Base-by-base conservation (phyloP, 441 rosid genomes). In the Biscutella auriculata region DNA sequence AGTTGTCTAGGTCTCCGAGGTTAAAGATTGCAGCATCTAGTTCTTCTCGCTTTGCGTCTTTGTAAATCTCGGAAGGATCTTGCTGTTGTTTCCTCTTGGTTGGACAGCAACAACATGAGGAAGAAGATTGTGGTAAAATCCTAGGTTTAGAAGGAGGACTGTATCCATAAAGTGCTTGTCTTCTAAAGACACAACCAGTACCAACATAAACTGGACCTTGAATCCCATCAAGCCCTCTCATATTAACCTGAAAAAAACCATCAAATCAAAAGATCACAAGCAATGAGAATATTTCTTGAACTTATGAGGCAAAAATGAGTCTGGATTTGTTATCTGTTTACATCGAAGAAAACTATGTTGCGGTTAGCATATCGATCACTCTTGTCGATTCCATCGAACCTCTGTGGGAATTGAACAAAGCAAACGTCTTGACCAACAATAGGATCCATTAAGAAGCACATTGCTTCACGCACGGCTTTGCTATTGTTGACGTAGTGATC, bases 21-120 rank as follows among this genome's bases (percentile, higher is more conserved):
- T 88, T 92, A 67, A 92, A 92, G 72, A 92, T 92, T 19, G 95
- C 97, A 21, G 97, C 84, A 71, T 86, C 81, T 2, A 92, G 82
- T 42, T 92, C 98, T 71, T 92, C 87, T 41, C 87, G 63, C 74
- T 84, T 88, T 35, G 92, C 83, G 42, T 88, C 97, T 48, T 77
- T 67, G 72, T 84, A 82, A 32, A 78, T 65, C 74, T 92, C 90
- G 1, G 85, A 70, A 37, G 66, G 77, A 79, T 92, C 95, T 73
- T 82, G 76, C 1, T 77, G 28, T 8, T 71, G 74, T 70, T 84
- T 81, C 81, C 84, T 91, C 53, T 83, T 34, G 6, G 79, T 83
- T 65, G 82, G 73, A 76, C 91, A 87, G 72, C 95, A 87, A 60
- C 80, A 79, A 11, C 70, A 60, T 84, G 79, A 27, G n/a, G n/a